These are phyloP conservation scores for Melastoma candidum DNA, from an alignment of 441 rosid genomes.

Conservation along the genomic window DNA sequence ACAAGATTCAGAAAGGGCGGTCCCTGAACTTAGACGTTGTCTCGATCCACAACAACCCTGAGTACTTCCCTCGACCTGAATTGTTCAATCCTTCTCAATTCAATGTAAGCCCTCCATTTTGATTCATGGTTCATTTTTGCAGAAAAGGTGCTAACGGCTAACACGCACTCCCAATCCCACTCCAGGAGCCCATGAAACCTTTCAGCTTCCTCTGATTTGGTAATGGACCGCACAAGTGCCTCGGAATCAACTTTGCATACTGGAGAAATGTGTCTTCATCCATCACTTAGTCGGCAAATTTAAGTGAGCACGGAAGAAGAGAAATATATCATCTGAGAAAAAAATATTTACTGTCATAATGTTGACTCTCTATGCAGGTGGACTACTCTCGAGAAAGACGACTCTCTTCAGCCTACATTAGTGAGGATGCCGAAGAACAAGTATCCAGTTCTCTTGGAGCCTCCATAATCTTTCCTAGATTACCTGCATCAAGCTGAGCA, in stretches of 20 bases:
- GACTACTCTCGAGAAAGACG: slow-evolving; percentile 43
- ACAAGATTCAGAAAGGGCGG: slow-evolving; percentile 47
- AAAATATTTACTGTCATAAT: not conserved
- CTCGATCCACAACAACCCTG: slow-evolving; percentile 52
- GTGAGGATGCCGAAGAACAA: slow-evolving; percentile 56
- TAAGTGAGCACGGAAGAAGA: slow-evolving; percentile 29
- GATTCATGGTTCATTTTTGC: not conserved
- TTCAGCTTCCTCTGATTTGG: slow-evolving; percentile 62
- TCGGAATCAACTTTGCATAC: slow-evolving; percentile 55
- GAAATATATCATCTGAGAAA: not conserved
- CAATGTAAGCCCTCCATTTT: slow-evolving; percentile 23
- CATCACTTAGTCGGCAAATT: slow-evolving; percentile 51
- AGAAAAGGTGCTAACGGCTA: not conserved
- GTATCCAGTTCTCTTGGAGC: slow-evolving; percentile 36
- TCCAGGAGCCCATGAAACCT: slow-evolving; percentile 36
- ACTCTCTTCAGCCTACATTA: slow-evolving; percentile 51
- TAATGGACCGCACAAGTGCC: slow-evolving; percentile 59
- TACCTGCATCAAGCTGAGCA: too few relatives aligned
- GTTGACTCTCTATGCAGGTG: slow-evolving; percentile 26
- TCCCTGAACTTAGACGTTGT: slow-evolving; percentile 62
- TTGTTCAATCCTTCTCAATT: slow-evolving; percentile 46
- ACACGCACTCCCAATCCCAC: slow-evolving; percentile 6
- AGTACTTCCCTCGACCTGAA: slow-evolving; percentile 33
- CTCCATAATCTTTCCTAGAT: slow-evolving; percentile 13
- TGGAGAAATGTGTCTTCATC: slow-evolving; percentile 50